Conservation (phyloP, 768 basidiomycete species). For the Psilocybe cubensis region DNA sequence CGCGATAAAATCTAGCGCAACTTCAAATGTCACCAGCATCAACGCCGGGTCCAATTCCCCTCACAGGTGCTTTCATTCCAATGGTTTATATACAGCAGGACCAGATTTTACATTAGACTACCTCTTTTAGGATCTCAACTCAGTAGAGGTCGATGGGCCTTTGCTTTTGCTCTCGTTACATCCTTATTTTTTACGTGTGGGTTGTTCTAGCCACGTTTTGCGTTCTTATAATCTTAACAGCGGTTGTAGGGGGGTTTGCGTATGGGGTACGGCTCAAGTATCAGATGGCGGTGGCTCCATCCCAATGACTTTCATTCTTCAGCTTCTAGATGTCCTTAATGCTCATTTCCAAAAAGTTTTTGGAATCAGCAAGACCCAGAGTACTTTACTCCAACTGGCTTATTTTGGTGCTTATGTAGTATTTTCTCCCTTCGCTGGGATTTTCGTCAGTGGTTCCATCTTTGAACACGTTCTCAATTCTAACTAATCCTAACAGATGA, state of each 20-base stretch:
- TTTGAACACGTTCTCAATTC: not conserved
- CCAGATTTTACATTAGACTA: not conserved
- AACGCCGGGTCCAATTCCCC: slow-evolving; percentile 10
- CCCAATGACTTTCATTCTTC: slow-evolving; percentile 3
- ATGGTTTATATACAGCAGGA: not conserved
- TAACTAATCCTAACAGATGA: slow-evolving; percentile 45
- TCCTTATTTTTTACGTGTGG: slow-evolving; percentile 76
- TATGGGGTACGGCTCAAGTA: slow-evolving; percentile 55
- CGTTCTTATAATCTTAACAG: not conserved
- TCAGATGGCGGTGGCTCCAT: not conserved
- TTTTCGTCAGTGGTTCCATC: slow-evolving; percentile 47
- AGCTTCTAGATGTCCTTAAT: slow-evolving; percentile 71
- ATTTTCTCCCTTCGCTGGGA: slow-evolving; percentile 59
- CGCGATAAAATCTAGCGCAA: not conserved
- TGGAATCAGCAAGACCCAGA: slow-evolving; percentile 68
- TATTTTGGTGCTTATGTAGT: slow-evolving; percentile 74
- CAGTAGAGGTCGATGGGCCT: slow-evolving; percentile 49
- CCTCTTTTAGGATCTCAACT: slow-evolving; percentile 42
- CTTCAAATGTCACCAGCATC: not conserved
- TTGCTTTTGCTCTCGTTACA: slow-evolving; percentile 71
- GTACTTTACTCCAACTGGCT: slow-evolving; percentile 74
- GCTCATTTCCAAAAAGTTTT: slow-evolving; percentile 78
- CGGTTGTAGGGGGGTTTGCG: slow-evolving; percentile 60
- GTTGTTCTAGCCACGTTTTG: slow-evolving; percentile 17
- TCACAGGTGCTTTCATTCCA: slow-evolving; percentile 16